Base-by-base conservation (phyloP, 2,329 filamentous ascomycete species). In the Amauroascus niger region DNA sequence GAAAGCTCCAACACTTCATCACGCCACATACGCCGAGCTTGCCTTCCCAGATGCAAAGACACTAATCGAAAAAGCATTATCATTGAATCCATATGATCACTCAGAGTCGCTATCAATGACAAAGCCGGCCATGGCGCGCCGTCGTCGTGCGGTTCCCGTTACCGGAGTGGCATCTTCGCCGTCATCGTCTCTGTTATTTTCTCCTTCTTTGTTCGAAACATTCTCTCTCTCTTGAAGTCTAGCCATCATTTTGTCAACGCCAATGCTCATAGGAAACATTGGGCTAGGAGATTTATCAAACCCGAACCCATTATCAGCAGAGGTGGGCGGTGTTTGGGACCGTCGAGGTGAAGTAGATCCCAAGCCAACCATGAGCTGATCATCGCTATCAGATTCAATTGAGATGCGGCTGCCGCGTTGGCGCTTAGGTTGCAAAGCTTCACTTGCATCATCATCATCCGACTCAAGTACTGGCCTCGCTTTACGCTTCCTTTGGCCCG, bases 91-190 rank as follows among this genome's bases (percentile, higher is more conserved):
- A 3, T 20, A 13, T 28, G 30, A 48, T 63, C 41, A 73, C 55
- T 73, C 71, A 3, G 71, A 72, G 52, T 73, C 71, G 55, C 69
- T 71, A 13, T 72, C 71, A 55, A 73, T 62, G 30, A 73, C 67
- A 59, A 73, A 71, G 2, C 69, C 70, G 22, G 64, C 68, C 45
- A 67, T 64, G 54, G 68, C 43, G 11, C 56, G 65, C 6, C 68
- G 67, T 51, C 69, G 61, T 45, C 66, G 66, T 46, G 61, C 52
- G n/a, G 65, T 57, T 32, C 55, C 56, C 30, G 58, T 63, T n/a
- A 65, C 57, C n/a, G 35, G 24, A 2, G 62, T 61, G 1, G 50
- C 55, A 49, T 69, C 67, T 8, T 67, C 66, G 4, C 69, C 65
- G 11, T 65, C 65, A 18, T 65, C 64, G 3, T 43, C 51, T 11